Evolutionary conservation across 345 rosid genomes (phyloP).

Genomic region (Gossypium herbaceum): DNA sequence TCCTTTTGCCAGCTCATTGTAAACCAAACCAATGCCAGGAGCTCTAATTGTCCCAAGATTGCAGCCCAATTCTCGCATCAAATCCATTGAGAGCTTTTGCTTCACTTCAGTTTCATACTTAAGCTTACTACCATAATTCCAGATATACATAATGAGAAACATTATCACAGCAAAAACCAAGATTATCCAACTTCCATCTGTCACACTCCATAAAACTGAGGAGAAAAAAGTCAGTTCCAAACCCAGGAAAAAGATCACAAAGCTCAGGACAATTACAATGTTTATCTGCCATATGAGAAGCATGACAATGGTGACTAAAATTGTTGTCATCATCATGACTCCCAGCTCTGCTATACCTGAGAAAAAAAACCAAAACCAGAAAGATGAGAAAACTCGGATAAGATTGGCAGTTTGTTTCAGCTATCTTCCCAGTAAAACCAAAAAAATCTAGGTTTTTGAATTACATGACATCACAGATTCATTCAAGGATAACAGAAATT

Average conservation of each 20-base stretch:
- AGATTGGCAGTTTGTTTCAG: background rate
- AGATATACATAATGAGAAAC: conserved; percentile 85
- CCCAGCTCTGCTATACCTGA: conserved; percentile 96
- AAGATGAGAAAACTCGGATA: conserved; percentile 2
- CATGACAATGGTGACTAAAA: conserved; percentile 89
- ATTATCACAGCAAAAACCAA: conserved; percentile 76
- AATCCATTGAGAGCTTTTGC: conserved; percentile 88
- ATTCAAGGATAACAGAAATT: background rate
- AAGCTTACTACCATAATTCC: conserved; percentile 98
- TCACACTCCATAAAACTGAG: conserved; percentile 71
- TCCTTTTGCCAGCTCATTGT: conserved; percentile 90
- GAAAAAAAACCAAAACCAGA: conserved; percentile 26
- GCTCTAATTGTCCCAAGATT: conserved; percentile 96
- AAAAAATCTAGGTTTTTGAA: background rate
- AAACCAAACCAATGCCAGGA: conserved; percentile 95
- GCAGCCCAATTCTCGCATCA: conserved; percentile 87
- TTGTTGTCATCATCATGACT: conserved; percentile 98
- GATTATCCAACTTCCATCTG: conserved; percentile 96
- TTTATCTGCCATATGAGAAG: conserved; percentile 99
- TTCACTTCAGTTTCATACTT: conserved; percentile 96
- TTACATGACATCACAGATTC: background rate
- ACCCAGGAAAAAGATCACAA: conserved; percentile 68
- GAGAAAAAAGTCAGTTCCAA: conserved; percentile 80
- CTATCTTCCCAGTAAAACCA: background rate
- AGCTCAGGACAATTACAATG: conserved; percentile 68